phyloP scores from a whole-genome alignment of 176 grass and related monocot genomes.

The Phyllostachys edulis region DNA sequence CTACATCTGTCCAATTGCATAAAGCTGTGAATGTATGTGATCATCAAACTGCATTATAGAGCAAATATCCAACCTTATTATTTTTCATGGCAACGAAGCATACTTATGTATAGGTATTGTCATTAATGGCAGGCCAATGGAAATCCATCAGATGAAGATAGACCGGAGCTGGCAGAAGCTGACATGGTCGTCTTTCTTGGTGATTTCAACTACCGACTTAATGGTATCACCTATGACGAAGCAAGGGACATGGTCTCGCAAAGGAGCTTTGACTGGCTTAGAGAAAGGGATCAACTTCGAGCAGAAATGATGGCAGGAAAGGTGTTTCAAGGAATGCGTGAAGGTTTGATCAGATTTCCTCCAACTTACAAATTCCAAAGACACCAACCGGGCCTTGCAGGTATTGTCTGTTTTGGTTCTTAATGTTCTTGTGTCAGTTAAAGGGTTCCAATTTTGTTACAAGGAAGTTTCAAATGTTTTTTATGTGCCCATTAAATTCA shows the following conservation, averaged over 20 bases:
- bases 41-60: too few species aligned
- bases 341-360: constrained; percentile 88
- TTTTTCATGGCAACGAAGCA: too few species aligned
- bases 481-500: background rate
- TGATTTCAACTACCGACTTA: constrained; percentile 96
- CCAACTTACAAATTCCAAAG: constrained; percentile 98
- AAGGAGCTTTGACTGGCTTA: constrained; percentile 96
- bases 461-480: background rate
- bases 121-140: too few species aligned
- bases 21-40: too few species aligned
- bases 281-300: constrained; percentile 92
- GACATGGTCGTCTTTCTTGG: constrained; percentile 62
- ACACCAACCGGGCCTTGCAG: constrained; percentile 73
- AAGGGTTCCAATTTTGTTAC: background rate
- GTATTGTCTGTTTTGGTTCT: constrained; percentile 38
- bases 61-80: too few species aligned
- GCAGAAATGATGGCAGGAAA: constrained; percentile 87
- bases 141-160: too few species aligned
- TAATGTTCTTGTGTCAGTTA: background rate
- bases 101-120: too few species aligned
- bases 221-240: constrained; percentile 86
- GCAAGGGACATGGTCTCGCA: constrained; percentile 96
- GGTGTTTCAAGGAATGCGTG: constrained; percentile 98
- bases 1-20: too few species aligned
- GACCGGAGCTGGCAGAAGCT: too few species aligned